A percentile compares a stretch with the other conserved stretches of the same genome.
Evolutionary conservation across 495 filamentous ascomycete species (phyloP).

Genomic region (Letharia lupina): DNA sequence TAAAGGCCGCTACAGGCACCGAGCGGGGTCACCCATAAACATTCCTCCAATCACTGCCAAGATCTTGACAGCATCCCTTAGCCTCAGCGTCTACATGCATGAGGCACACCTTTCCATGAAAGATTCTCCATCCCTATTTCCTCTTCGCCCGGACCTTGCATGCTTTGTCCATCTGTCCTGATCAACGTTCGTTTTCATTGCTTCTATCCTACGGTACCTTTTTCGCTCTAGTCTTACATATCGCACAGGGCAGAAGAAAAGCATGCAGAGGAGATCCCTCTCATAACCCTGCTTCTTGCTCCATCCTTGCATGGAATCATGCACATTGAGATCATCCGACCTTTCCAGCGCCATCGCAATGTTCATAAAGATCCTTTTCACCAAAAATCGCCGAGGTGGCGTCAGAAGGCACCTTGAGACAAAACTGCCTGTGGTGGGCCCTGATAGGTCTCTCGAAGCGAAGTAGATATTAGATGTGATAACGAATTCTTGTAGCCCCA

Average conservation of each 20-base stretch:
- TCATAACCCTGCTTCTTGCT: slow-evolving; percentile 1
- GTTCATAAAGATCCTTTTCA: slow-evolving; percentile 1
- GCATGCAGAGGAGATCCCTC: slow-evolving; percentile 1
- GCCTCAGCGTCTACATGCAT: slow-evolving; percentile 17
- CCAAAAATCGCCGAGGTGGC: neutral
- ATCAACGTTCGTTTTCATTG: neutral
- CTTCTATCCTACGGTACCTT: slow-evolving; percentile 3
- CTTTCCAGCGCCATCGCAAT: slow-evolving; percentile 19
- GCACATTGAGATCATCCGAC: slow-evolving; percentile 19
- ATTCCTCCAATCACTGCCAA: slow-evolving; percentile 13
- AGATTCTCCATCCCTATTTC: neutral
- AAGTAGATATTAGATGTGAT: slow-evolving; percentile 6
- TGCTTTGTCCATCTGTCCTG: neutral
- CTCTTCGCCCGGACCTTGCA: slow-evolving; percentile 9
- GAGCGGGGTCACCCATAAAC: slow-evolving; percentile 13
- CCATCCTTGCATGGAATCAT: slow-evolving; percentile 7
- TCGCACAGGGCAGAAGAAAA: neutral
- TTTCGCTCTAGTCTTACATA: slow-evolving; percentile 10
- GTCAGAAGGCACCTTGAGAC: neutral
- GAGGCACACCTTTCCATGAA: slow-evolving; percentile 8
- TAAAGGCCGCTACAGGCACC: neutral
- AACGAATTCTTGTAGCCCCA: neutral
- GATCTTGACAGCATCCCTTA: slow-evolving; percentile 6
- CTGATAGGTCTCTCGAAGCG: slow-evolving; percentile 11
- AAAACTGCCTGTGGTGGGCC: neutral